A percentile compares a stretch with the other conserved stretches of the same genome.
Evolutionary conservation across 805 yeast species (phyloP).

Genomic region (Saccharomycopsis malanga): DNA sequence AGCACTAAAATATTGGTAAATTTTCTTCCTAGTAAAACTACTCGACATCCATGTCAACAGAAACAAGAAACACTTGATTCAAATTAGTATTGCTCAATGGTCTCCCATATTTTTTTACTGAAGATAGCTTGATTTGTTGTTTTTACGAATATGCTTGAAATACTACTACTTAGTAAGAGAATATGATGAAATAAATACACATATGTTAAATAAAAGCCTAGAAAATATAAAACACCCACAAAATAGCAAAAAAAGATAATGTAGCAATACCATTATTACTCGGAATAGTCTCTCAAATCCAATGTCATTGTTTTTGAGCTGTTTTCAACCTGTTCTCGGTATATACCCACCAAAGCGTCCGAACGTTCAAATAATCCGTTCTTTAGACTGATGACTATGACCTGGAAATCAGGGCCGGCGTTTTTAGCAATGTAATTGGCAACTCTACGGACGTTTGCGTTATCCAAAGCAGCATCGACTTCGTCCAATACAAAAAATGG

Average conservation of each 20-base stretch:
- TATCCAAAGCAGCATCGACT: slow-evolving; percentile 96
- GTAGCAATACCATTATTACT: background rate
- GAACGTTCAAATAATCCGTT: slow-evolving; percentile 81
- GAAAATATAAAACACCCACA: background rate
- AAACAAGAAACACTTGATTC: too few species aligned
- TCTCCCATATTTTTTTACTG: too few species aligned
- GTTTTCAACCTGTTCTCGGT: slow-evolving; percentile 69
- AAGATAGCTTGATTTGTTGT: too few species aligned
- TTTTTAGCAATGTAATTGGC: slow-evolving; percentile 78
- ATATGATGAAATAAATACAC: background rate
- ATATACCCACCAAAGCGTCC: slow-evolving; percentile 88
- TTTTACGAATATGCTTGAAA: too few species aligned
- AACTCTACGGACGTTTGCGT: slow-evolving; percentile 75
- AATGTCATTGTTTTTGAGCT: slow-evolving; percentile 68
- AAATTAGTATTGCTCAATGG: too few species aligned
- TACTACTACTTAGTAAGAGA: too few species aligned
- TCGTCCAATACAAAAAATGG: slow-evolving; percentile 96
- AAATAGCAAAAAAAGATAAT: background rate
- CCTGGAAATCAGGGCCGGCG: slow-evolving; percentile 75
- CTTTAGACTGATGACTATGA: slow-evolving; percentile 88
- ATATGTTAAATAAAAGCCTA: background rate
- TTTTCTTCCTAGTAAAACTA: too few species aligned
- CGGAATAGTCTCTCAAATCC: slow-evolving; percentile 60
- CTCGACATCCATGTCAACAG: too few species aligned
- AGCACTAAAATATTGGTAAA: too few species aligned